A percentile compares a stretch with the other conserved stretches of the same genome.
Conservation (phyloP, 148 eudicot genomes). For the Euryodendron excelsum region DNA sequence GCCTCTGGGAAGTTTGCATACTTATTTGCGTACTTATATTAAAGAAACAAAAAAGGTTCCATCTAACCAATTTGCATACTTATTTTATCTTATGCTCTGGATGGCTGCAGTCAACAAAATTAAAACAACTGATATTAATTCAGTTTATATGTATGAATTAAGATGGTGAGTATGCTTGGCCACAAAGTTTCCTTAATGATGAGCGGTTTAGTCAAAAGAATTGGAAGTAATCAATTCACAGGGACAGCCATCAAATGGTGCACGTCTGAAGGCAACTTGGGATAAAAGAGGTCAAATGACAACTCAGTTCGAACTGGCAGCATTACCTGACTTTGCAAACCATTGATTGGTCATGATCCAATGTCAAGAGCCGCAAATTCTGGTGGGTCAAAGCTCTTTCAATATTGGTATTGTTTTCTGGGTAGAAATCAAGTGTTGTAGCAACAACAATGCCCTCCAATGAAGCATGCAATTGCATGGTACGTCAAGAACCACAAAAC, state of each 20-base stretch:
- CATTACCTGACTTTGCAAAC: background rate
- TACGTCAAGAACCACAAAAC: background rate
- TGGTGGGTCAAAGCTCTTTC: background rate
- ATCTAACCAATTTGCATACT: background rate
- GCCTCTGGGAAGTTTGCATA: background rate
- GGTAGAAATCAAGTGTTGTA: too few relatives aligned
- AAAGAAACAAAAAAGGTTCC: background rate
- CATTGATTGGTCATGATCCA: background rate
- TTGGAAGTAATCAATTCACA: background rate
- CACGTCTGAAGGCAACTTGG: slow-evolving; percentile 4
- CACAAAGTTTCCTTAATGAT: slow-evolving; percentile 6
- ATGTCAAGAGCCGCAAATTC: background rate
- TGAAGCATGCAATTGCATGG: background rate
- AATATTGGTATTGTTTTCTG: too few relatives aligned
- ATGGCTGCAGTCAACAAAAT: background rate
- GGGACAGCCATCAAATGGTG: slow-evolving; percentile 1
- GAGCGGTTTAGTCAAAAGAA: slow-evolving; percentile 3
- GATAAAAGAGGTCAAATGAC: background rate
- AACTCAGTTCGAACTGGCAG: slow-evolving; percentile 7
- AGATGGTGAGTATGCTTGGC: background rate
- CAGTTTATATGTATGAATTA: background rate
- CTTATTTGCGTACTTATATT: background rate
- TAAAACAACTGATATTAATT: background rate
- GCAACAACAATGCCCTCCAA: too few relatives aligned
- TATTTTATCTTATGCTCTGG: background rate